Evolutionary conservation across 192 early-diverging fungal species (phyloP).

Genomic region (Gryganskiella cystojenkinii): DNA sequence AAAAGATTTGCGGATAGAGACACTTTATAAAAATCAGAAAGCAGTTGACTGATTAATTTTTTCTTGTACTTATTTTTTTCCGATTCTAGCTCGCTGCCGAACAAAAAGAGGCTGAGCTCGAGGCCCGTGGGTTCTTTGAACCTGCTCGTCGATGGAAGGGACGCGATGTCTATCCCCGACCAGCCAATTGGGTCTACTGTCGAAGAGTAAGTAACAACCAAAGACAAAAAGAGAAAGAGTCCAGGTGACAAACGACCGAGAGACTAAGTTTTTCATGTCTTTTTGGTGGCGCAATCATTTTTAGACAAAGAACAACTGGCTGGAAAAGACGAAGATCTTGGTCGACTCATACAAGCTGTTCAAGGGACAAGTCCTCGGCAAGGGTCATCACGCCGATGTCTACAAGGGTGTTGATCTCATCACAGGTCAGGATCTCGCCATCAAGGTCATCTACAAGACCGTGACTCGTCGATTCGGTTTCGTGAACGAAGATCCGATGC

Average conservation of each 20-base stretch:
- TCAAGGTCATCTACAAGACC: constrained; percentile 51
- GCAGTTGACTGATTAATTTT: too few relatives aligned
- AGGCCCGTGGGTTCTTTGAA: constrained; percentile 47
- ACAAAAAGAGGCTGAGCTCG: constrained; percentile 47
- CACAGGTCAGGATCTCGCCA: constrained; percentile 47
- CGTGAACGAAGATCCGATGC: constrained; percentile 43
- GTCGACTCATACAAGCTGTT: constrained; percentile 36
- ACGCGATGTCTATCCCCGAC: constrained; percentile 47
- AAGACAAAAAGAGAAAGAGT: too few relatives aligned
- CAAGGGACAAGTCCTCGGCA: constrained; percentile 40
- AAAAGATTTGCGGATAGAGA: too few relatives aligned
- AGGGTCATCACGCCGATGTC: constrained; percentile 52
- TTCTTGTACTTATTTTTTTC: not conserved
- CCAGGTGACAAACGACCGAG: too few relatives aligned
- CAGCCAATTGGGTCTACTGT: constrained; percentile 50
- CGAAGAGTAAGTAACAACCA: constrained; percentile 42
- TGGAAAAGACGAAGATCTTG: constrained; percentile 47
- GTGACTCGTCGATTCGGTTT: constrained; percentile 38
- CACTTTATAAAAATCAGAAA: too few relatives aligned
- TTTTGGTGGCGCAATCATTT: not conserved
- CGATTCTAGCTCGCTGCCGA: constrained; percentile 32
- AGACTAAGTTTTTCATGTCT: not conserved
- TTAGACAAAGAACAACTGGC: constrained; percentile 50
- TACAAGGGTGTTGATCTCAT: constrained; percentile 46
- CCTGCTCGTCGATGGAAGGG: constrained; percentile 51